Evolutionary conservation across 805 yeast species (phyloP).

Genomic region (Kodamaea kakaduensis): DNA sequence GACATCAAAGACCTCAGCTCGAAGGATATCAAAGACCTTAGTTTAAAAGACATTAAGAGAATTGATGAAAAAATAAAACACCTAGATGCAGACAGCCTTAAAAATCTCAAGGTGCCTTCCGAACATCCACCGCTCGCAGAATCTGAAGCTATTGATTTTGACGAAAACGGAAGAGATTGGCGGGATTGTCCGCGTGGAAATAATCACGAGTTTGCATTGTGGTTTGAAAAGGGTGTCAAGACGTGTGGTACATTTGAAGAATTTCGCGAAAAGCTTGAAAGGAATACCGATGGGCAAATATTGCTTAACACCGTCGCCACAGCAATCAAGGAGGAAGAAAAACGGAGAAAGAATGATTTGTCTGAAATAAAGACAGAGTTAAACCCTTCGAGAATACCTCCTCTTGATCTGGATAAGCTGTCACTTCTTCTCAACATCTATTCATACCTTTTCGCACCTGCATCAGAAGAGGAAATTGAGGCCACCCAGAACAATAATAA

Average conservation of each 20-base stretch:
- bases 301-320: conserved; percentile 50
- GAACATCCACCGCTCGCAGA: too few species aligned
- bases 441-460: conserved; percentile 38
- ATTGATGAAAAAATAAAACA: too few species aligned
- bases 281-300: conserved; percentile 32
- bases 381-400: too few species aligned
- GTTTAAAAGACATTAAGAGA: background rate
- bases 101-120: too few species aligned
- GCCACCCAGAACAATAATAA: conserved; percentile 24
- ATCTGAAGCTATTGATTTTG: conserved; percentile 41
- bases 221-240: conserved; percentile 16
- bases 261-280: conserved; percentile 23
- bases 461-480: conserved; percentile 23
- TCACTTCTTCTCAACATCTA: conserved; percentile 51
- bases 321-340: conserved; percentile 43
- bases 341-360: conserved; percentile 6
- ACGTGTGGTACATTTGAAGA: conserved; percentile 1
- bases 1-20: too few species aligned
- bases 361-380: too few species aligned
- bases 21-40: background rate
- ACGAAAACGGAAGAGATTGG: conserved; percentile 65
- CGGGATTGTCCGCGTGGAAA: conserved; percentile 63
- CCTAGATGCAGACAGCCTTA: too few species aligned
- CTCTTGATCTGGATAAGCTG: too few species aligned
- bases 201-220: conserved; percentile 32